Percentiles rank a stretch among this genome's conserved stretches.
Evolutionary conservation across 495 filamentous ascomycete species (phyloP).

Genomic region (Penicillium crystallinum): DNA sequence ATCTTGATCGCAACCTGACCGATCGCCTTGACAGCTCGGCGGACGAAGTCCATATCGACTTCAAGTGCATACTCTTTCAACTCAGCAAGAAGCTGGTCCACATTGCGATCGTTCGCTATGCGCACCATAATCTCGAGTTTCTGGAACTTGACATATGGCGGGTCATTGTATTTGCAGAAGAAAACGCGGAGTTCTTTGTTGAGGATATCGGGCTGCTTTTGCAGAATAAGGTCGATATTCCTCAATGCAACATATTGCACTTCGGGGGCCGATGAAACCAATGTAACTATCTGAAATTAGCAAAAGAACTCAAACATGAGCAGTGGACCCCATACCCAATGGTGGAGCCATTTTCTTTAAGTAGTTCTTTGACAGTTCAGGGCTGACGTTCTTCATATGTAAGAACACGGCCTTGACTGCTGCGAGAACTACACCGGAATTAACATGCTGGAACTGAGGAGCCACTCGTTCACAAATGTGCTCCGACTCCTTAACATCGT

Average conservation of each 20-base stretch:
- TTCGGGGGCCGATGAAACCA: conserved; percentile 92
- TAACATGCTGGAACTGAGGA: conserved; percentile 98
- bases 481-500: conserved; percentile 91
- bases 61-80: conserved; percentile 96
- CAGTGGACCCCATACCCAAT: conserved; percentile 53
- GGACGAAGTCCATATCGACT: conserved; percentile 98
- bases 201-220: conserved; percentile 92
- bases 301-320: conserved; percentile 14
- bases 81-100: conserved; percentile 89
- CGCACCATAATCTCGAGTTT: conserved; percentile 99
- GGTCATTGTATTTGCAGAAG: conserved; percentile 99
- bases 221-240: conserved; percentile 92
- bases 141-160: conserved; percentile 93
- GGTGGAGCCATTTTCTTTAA: conserved; percentile 98
- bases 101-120: conserved; percentile 96
- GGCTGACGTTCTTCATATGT: conserved; percentile 82
- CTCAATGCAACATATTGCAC: conserved; percentile 95
- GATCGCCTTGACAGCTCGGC: conserved; percentile 88
- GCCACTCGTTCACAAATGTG: conserved; percentile 96
- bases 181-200: conserved; percentile 97
- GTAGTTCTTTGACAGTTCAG: conserved; percentile 74
- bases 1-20: conserved; percentile 99
- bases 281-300: conserved; percentile 60
- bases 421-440: conserved; percentile 91
- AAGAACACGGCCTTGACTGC: conserved; percentile 97